Percentiles rank a stretch among this genome's conserved stretches.
phyloP scores from a whole-genome alignment of 495 filamentous ascomycete genomes.

The Cercophora newfieldiana region DNA sequence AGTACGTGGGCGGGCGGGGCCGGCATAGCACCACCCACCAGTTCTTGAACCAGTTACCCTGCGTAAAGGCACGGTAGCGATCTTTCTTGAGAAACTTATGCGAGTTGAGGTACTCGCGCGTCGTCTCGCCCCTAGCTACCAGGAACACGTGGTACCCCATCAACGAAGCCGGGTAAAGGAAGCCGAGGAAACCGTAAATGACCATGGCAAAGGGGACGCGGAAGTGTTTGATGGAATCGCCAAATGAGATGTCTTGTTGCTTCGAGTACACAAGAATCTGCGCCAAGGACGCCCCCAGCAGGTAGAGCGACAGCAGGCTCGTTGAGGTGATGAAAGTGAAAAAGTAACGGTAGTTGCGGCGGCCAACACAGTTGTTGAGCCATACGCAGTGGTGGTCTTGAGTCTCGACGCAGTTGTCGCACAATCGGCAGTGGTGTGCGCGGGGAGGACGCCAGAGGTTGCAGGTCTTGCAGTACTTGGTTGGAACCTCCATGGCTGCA shows the following conservation, averaged over 20 bases:
- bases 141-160: constrained; percentile 88
- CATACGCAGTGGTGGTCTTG: constrained; percentile 99
- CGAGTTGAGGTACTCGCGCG: constrained; percentile 90
- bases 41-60: constrained; percentile 73
- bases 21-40: constrained; percentile 79
- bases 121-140: constrained; percentile 88
- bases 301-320: constrained; percentile 73
- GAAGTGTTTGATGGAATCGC: constrained; percentile 62
- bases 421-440: constrained; percentile 93
- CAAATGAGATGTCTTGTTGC: constrained; percentile 62
- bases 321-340: constrained; percentile 80
- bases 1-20: constrained; percentile 84
- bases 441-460: constrained; percentile 94
- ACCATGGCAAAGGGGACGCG: constrained; percentile 87
- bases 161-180: constrained; percentile 80
- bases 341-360: constrained; percentile 97
- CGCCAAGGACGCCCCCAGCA: constrained; percentile 72
- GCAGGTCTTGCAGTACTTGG: constrained; percentile 96
- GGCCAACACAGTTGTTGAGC: constrained; percentile 98
- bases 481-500: constrained; percentile 92
- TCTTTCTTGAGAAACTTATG: constrained; percentile 92
- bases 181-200: constrained; percentile 72
- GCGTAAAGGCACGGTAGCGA: constrained; percentile 86
- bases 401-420: constrained; percentile 95
- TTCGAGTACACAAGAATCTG: constrained; percentile 75